phyloP scores from a whole-genome alignment of 257 asterid genomes.

The Solanum neorickii region DNA sequence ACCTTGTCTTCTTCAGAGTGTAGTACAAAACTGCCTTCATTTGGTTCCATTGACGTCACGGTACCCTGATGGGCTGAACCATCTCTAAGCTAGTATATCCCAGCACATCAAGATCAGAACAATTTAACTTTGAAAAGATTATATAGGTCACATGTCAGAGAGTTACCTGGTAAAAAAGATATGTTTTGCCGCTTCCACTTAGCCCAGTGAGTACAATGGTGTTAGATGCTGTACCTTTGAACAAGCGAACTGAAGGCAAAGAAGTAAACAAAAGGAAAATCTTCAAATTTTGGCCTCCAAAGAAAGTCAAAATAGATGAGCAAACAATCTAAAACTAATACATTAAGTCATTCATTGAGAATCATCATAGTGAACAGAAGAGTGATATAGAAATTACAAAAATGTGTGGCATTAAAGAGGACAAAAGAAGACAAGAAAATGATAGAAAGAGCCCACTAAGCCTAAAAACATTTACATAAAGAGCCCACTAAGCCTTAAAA shows the following conservation, averaged over 20 bases:
- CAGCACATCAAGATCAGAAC: not conserved
- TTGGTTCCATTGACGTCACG: constrained; percentile 90
- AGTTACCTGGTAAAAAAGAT: constrained; percentile 12
- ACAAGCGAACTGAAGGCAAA: not conserved
- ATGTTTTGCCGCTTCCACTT: constrained; percentile 12
- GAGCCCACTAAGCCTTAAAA: not conserved
- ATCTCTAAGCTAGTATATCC: constrained; percentile 55
- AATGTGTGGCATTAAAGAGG: not conserved
- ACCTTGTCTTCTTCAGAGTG: constrained; percentile 68
- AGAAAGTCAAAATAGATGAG: not conserved
- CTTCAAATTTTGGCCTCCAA: not conserved
- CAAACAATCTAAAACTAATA: not conserved
- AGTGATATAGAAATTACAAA: not conserved
- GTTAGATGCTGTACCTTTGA: not conserved
- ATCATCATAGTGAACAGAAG: not conserved
- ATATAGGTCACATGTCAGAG: not conserved
- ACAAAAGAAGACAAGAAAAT: not conserved
- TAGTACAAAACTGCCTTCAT: constrained; percentile 52
- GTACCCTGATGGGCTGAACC: constrained; percentile 83
- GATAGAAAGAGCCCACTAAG: not conserved
- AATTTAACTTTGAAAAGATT: not conserved
- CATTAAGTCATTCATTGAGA: not conserved
- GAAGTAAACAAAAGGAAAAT: not conserved
- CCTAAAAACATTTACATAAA: not conserved
- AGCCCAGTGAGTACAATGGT: constrained; percentile 17